Conservation (phyloP, 1,139 yeast genomes). For the Taphrina confusa region DNA sequence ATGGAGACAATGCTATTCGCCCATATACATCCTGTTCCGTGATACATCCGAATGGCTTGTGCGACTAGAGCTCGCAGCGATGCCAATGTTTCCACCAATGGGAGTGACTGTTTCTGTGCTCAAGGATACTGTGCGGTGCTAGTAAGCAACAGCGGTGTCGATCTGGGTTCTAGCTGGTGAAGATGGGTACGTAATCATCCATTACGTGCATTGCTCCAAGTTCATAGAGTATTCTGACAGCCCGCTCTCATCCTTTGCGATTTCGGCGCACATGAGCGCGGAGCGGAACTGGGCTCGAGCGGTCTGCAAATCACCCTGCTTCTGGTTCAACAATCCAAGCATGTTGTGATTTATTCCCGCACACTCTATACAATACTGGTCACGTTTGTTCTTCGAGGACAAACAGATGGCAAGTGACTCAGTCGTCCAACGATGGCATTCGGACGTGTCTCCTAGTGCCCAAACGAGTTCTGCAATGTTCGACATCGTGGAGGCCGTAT, state of each 20-base stretch:
- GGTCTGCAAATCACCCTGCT: slow-evolving; percentile 5
- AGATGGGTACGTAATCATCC: no score
- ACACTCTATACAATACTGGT: slow-evolving; percentile 21
- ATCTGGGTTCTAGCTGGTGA: no score
- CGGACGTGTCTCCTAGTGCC: slow-evolving; percentile 26
- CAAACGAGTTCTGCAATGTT: slow-evolving; percentile 28
- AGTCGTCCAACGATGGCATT: slow-evolving; percentile 19
- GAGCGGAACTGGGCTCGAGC: slow-evolving; percentile 10
- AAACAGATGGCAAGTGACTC: slow-evolving; percentile 14
- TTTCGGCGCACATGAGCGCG: slow-evolving; percentile 27
- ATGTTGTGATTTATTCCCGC: slow-evolving; percentile 28
- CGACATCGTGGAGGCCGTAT: slow-evolving; percentile 28
- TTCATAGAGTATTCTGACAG: slow-evolving; percentile 10
- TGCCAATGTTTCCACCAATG: no score
- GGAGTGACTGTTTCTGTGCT: no score
- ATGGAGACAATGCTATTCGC: no score
- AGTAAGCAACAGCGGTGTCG: no score
- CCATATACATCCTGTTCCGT: no score
- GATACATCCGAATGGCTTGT: no score
- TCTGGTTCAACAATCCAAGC: slow-evolving; percentile 10
- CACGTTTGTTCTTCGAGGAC: slow-evolving; percentile 13
- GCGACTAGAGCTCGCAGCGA: no score
- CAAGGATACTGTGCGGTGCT: no score
- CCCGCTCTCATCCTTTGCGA: slow-evolving; percentile 18
- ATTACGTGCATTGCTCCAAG: slow-evolving; percentile 12